Base-by-base conservation (phyloP, 345 rosid genomes). In the Boechera divaricarpa region DNA sequence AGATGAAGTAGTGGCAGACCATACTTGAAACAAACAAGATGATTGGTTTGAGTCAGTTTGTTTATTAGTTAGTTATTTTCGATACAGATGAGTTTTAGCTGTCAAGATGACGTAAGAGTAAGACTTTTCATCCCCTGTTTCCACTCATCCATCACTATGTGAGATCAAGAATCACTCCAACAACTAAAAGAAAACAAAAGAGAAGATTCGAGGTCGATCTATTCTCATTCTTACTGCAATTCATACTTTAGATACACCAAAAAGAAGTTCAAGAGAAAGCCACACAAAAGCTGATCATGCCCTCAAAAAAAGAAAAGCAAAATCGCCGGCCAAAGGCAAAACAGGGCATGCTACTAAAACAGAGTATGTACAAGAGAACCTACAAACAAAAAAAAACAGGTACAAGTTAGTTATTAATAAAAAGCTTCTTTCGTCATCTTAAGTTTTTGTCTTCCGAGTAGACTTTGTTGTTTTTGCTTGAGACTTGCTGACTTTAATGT, bases 401-500 rank as follows among this genome's bases (percentile, higher is more conserved):
- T 53, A 4, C 10, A 57, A 56, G 64, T 59, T 67, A 56, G 10
- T 32, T 47, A 47, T 36, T 56, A 45, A 66, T 18, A 26, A 38
- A 38, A n/a, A 29, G 55, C 18, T 35, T 45, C 45, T 32, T 33
- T 33, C 54, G 28, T 52, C 63, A 36, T 52, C 70, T 74, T 64
- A 84, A 54, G 60, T 32, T 77, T 86, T n/a, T 21, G 62, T 68
- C 85, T 83, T 90, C 6, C 80, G 80, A 47, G 56, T 41, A 26
- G 57, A 68, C 26, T 24, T 60, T 24, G 74, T 77, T 63, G 86
- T 55, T 82, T 83, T 80, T 10, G 61, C 75, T 41, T 15, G 56
- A 11, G 77, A 24, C 49, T 85, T 86, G 67, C 70, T 83, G n/a
- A 64, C 21, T 80, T 86, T 86, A 3, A 66, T 32, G 65, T 78